Evolutionary conservation across 2,329 filamentous ascomycete genomes (phyloP).

Genomic region (Lojkania enalia): DNA sequence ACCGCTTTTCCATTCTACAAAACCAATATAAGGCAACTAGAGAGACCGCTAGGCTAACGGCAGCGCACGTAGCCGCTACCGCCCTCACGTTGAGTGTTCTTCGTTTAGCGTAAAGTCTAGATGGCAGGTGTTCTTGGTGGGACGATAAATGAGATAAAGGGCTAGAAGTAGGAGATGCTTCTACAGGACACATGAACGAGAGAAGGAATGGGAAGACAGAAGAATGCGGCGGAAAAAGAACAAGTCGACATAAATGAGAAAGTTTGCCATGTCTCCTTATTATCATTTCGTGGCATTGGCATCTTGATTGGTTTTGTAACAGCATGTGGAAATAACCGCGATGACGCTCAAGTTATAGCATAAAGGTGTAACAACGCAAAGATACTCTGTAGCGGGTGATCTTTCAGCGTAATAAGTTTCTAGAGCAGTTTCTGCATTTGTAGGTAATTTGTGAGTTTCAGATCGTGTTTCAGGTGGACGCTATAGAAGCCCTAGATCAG

Average conservation of each 20-base stretch:
- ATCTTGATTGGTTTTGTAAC: too few species aligned
- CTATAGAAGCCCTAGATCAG: conserved; percentile 4
- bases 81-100: conserved; percentile 38
- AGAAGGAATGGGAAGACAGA: background rate
- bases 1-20: conserved; percentile 70
- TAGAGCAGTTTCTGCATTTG: conserved; percentile 12
- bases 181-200: background rate
- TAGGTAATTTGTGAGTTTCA: background rate
- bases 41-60: conserved; percentile 61
- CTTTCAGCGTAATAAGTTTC: too few species aligned
- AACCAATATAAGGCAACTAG: conserved; percentile 71
- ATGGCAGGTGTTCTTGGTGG: conserved; percentile 5
- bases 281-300: too few species aligned
- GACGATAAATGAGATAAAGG: conserved; percentile 9
- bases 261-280: conserved; percentile 3
- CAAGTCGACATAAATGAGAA: too few species aligned
- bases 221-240: too few species aligned
- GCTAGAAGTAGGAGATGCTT: conserved; percentile 9
- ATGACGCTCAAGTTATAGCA: too few species aligned
- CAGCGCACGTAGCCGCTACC: conserved; percentile 39
- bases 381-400: too few species aligned
- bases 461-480: conserved; percentile 14
- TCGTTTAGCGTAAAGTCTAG: conserved; percentile 17
- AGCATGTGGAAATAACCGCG: too few species aligned
- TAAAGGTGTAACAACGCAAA: too few species aligned